Evolutionary conservation across 441 rosid species (phyloP).

Genomic region (Breynia disticha): DNA sequence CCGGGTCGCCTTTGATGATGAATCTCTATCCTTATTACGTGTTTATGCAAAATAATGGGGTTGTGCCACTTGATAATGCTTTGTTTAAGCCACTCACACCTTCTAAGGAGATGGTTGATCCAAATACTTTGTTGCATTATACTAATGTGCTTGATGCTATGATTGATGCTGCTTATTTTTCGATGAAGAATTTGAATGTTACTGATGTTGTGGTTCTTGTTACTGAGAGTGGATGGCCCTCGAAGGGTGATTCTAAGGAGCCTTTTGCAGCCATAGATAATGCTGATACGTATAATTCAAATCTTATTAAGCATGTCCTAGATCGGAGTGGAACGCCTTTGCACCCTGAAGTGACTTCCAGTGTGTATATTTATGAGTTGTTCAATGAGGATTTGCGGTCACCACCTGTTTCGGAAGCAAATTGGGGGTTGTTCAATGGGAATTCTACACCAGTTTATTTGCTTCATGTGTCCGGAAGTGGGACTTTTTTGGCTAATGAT

Average conservation of each 20-base stretch:
- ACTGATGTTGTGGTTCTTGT: constrained; percentile 80
- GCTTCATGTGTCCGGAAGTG: constrained; percentile 86
- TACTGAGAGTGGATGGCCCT: constrained; percentile 92
- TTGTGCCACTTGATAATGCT: constrained; percentile 85
- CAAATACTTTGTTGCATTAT: constrained; percentile 90
- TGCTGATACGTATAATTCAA: constrained; percentile 81
- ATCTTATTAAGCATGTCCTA: constrained; percentile 82
- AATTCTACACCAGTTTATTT: constrained; percentile 75
- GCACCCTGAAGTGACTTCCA: constrained; percentile 80
- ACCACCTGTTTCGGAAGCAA: constrained; percentile 73
- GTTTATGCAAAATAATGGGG: constrained; percentile 92
- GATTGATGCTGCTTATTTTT: constrained; percentile 87
- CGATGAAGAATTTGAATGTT: constrained; percentile 83
- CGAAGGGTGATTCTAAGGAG: constrained; percentile 72
- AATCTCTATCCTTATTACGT: constrained; percentile 93
- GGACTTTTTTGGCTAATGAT: constrained; percentile 80
- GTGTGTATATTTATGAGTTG: constrained; percentile 73
- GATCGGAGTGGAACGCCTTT: constrained; percentile 74
- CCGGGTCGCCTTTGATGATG: constrained; percentile 92
- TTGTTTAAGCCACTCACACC: constrained; percentile 88
- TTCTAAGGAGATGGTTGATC: constrained; percentile 91
- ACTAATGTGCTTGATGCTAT: constrained; percentile 89
- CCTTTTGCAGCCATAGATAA: constrained; percentile 75
- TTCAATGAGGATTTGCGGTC: constrained; percentile 82
- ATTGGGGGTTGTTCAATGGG: constrained; percentile 83